Evolutionary conservation across 768 basidiomycete species (phyloP), one percentile per base, ranked within the genome.

Genomic region (Boletus bicolor): DNA sequence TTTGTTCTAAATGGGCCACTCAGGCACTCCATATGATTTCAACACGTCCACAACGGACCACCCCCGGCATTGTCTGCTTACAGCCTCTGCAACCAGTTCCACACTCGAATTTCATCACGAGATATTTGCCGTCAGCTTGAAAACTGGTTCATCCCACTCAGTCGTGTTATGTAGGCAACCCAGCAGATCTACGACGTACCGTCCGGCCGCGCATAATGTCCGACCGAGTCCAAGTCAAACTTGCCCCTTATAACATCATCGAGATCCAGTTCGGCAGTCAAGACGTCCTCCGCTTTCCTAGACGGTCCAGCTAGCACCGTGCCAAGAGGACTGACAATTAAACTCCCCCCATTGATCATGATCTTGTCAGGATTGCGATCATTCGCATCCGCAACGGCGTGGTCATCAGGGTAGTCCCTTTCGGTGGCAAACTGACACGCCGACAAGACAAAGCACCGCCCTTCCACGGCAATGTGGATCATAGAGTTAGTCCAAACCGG

Each of bases 391-490:
- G 67, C 69, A 5, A 81, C 76, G 30, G 81, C 66, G 56, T 83
- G 79, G 38, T 72, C 73, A 2, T 67, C 64, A 0, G 83, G 82
- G 53, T 78, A 85, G 62, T 85, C 79, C 65, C 75, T 75, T 58
- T 79, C 80, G 54, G 78, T 75, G 0, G 82, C 76, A 63, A 77
- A 85, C 61, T 85, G 82, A 51, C 81, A 85, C 4, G 83, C 84
- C 14, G 81, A 77, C 26, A 87, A 72, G 48, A 87, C 86, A 67
- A 86, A 85, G 69, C 84, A 85, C 26, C 86, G 78, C 10, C 86
- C 86, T 64, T 87, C 86, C 36, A 83, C 69, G 0, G 86, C 85
- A 47, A 87, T 83, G 61, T 85, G 84, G 26, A 70, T 62, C 82
- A 86, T 85, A 1, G 81, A 79, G 54, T 72, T 69, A 58, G 75